Base-by-base conservation (phyloP, 2,329 filamentous ascomycete species). In the Pestalotiopsis fici region DNA sequence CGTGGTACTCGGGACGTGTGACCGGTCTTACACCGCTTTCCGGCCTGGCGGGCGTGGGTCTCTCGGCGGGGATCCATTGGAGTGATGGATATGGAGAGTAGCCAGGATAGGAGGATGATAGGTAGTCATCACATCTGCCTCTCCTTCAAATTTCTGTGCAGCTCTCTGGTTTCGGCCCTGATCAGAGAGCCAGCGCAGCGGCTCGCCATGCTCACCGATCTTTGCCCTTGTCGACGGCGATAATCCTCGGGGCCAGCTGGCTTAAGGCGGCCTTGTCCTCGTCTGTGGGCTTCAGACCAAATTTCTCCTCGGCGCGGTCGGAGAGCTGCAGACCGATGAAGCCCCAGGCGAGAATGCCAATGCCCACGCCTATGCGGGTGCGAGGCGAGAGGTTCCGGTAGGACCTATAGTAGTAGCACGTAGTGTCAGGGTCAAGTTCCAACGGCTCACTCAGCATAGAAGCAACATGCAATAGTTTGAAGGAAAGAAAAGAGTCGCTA, bases 321-420 rank as follows among this genome's bases (percentile, higher is more conserved):
- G 91, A 89, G 21, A 93, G 76, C 76, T 91, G 90, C n/a, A 96
- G 85, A 18, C 93, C 95, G 54, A 89, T 82, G 54, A 84, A 82
- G 15, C 93, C 93, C 88, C 94, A 97, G 39, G 88, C 88, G 75
- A 97, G 88, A 71, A 97, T 81, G 73, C 90, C 91, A 61, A 89
- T 77, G 72, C 95, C 95, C 70, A 97, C 85, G 60, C 90, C 81
- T 55, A 93, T 81, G 66, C 92, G 91, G 27, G 92, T 91, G 72
- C 87, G 90, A 21, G 91, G 87, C 3, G 90, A 82, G 65, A 97
- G 89, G 73, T 87, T 88, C 76, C 86, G 90, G 83, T 94, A 97
- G 64, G 89, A 84, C 74, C 90, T 92, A 64, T 35, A 35, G 31
- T 35, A 35, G 31, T 35, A 35, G 31, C 31, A 35, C 11, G 31